Conservation (phyloP, 2,329 filamentous ascomycete species). For the Claviceps cyperi region DNA sequence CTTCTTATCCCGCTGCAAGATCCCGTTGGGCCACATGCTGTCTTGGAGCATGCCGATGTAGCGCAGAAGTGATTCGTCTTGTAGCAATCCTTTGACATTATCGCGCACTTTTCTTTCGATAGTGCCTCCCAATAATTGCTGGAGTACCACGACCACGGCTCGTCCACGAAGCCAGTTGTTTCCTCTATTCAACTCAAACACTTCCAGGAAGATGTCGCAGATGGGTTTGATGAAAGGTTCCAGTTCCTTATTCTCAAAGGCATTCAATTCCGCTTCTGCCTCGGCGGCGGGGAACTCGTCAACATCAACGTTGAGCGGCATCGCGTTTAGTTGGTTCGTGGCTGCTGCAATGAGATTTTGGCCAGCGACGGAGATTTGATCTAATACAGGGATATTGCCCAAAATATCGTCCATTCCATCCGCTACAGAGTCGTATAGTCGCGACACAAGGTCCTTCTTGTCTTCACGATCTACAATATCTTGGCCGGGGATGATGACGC, state of each 20-base stretch:
- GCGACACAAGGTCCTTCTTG: conserved; percentile 78
- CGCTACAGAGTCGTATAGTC: conserved; percentile 90
- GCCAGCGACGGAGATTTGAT: conserved; percentile 83
- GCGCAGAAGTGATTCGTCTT: conserved; percentile 64
- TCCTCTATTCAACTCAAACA: conserved; percentile 85
- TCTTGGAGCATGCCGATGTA: conserved; percentile 64
- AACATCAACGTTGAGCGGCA: conserved; percentile 36
- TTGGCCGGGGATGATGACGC: conserved; percentile 54
- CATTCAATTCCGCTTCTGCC: conserved; percentile 84
- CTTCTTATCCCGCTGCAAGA: conserved; percentile 32
- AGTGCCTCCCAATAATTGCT: conserved; percentile 88
- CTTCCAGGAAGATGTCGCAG: conserved; percentile 90
- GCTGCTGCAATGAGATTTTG: conserved; percentile 79
- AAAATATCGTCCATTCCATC: conserved; percentile 98
- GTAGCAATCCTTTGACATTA: conserved; percentile 54
- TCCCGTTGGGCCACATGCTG: conserved; percentile 67
- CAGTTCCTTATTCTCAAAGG: conserved; percentile 77
- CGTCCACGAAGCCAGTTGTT: conserved; percentile 96
- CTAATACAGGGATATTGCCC: conserved; percentile 87
- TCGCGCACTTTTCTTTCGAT: conserved; percentile 94
- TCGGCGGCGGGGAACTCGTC: conserved; percentile 47
- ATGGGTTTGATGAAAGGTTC: conserved; percentile 98
- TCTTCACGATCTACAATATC: conserved; percentile 43
- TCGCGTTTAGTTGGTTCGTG: conserved; percentile 45
- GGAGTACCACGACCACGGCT: conserved; percentile 88